phyloP scores from a whole-genome alignment of 129 eudicot species.

The Flaveria sonorensis region DNA sequence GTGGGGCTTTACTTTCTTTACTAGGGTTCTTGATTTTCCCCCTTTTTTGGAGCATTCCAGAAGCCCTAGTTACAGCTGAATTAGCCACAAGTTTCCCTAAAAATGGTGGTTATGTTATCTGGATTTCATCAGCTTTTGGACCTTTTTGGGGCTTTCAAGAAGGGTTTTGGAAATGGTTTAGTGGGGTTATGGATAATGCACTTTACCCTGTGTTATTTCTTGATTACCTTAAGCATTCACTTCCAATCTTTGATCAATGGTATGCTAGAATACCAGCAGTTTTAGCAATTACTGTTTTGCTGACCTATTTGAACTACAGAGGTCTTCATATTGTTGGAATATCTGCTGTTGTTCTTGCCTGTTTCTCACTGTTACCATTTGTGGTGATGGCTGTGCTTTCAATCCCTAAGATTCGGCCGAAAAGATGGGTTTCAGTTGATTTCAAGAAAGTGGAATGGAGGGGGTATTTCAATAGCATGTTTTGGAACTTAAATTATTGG shows the following conservation, averaged over 20 bases:
- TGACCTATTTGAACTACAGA: constrained; percentile 79
- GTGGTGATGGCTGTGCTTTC: constrained; percentile 67
- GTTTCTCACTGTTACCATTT: constrained; percentile 80
- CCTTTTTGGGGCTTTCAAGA: constrained; percentile 94
- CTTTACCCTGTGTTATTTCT: constrained; percentile 89
- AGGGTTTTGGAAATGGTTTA: constrained; percentile 96
- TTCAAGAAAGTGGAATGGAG: constrained; percentile 69
- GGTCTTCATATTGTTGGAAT: constrained; percentile 82
- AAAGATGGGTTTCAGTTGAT: constrained; percentile 63
- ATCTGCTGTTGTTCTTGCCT: constrained; percentile 74
- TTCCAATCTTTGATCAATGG: constrained; percentile 52
- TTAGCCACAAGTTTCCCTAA: constrained; percentile 83
- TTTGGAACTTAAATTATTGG: constrained; percentile 95
- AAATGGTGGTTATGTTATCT: constrained; percentile 92
- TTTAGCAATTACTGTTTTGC: constrained; percentile 60
- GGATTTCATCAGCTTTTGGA: constrained; percentile 95
- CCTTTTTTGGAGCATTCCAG: constrained; percentile 89
- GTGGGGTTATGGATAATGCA: constrained; percentile 95
- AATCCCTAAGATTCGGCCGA: constrained; percentile 61
- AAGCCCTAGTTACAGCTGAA: constrained; percentile 88
- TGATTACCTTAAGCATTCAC: constrained; percentile 76
- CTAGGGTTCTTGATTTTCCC: constrained; percentile 84
- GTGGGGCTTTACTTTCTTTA: constrained; percentile 79
- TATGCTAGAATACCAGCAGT: constrained; percentile 71
- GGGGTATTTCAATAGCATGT: constrained; percentile 82